phyloP scores from a whole-genome alignment of 1,284 basidiomycete species.

The Mycena citricolor region DNA sequence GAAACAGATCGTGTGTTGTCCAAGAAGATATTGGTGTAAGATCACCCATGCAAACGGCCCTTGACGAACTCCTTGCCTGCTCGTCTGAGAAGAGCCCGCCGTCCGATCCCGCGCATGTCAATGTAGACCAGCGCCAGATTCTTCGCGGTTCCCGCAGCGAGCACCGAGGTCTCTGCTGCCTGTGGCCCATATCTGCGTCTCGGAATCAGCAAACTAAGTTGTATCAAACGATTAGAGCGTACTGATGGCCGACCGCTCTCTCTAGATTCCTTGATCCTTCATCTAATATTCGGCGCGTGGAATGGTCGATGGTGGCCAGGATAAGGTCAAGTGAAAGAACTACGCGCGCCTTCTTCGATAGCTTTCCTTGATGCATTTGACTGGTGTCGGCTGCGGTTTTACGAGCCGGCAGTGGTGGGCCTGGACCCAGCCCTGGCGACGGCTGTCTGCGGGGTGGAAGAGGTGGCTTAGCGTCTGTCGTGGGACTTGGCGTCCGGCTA shows the following conservation, averaged over 20 bases:
- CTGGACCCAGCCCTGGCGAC: slow-evolving; percentile 28
- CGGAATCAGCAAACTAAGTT: slow-evolving; percentile 1
- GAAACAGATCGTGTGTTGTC: no score
- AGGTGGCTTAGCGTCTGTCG: slow-evolving; percentile 31
- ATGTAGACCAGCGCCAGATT: slow-evolving; percentile 79
- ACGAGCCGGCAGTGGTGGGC: slow-evolving; percentile 30
- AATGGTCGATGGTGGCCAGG: slow-evolving; percentile 68
- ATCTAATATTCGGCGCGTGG: slow-evolving; percentile 59
- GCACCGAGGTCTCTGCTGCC: slow-evolving; percentile 55
- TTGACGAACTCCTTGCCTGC: slow-evolving; percentile 58
- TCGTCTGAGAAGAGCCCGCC: slow-evolving; percentile 65
- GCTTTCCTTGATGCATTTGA: slow-evolving; percentile 19
- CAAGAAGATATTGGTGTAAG: no score
- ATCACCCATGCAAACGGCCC: no score
- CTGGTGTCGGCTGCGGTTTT: slow-evolving; percentile 9
- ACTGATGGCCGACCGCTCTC: slow-evolving; percentile 64
- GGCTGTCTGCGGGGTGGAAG: slow-evolving; percentile 39
- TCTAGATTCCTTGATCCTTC: slow-evolving; percentile 55
- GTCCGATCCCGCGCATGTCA: slow-evolving; percentile 70
- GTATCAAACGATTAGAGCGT: slow-evolving; percentile 19
- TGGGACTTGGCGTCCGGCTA: slow-evolving; percentile 14
- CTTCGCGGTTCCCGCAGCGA: slow-evolving; percentile 60
- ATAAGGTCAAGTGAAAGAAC: slow-evolving; percentile 73
- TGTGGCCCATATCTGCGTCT: slow-evolving; percentile 59
- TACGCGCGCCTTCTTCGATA: slow-evolving; percentile 47